Evolutionary conservation across 768 basidiomycete genomes (phyloP).

Genomic region (Coprinopsis sp.): DNA sequence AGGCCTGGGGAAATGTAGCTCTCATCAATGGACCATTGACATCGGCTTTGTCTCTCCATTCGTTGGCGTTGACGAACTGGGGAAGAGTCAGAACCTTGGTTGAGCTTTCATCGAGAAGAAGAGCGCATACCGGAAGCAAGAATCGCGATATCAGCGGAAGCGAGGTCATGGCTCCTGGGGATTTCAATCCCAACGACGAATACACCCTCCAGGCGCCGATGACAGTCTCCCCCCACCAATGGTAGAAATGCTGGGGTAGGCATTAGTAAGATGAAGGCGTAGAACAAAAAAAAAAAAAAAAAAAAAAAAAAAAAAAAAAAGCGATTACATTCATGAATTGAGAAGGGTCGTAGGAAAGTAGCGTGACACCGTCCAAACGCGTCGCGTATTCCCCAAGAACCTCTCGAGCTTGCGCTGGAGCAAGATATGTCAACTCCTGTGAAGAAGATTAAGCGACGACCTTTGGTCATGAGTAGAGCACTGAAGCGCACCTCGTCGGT

Average conservation of each 20-base stretch:
- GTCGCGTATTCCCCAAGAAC: conserved; percentile 19
- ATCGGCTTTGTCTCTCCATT: conserved; percentile 58
- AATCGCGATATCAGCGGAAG: conserved; percentile 28
- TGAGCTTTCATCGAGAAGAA: conserved; percentile 3
- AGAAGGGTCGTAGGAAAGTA: conserved; percentile 25
- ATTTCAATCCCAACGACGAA: conserved; percentile 20
- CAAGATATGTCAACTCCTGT: too few relatives aligned
- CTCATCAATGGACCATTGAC: conserved; percentile 63
- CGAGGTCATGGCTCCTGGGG: conserved; percentile 4
- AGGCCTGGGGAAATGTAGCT: conserved; percentile 54
- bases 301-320: not conserved
- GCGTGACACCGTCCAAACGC: conserved; percentile 20
- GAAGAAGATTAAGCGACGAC: not conserved
- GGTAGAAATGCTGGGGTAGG: conserved; percentile 46
- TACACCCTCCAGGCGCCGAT: conserved; percentile 40
- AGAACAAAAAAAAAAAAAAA: not conserved
- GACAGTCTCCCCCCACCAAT: conserved; percentile 46
- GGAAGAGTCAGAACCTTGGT: conserved; percentile 1
- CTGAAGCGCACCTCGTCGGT: conserved; percentile 21
- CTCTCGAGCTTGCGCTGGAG: conserved; percentile 14
- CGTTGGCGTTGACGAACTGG: conserved; percentile 16
- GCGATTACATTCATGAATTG: conserved; percentile 22
- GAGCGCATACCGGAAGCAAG: conserved; percentile 19
- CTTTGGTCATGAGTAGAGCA: not conserved
- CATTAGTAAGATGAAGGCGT: too few relatives aligned